Evolutionary conservation across 805 yeast genomes (phyloP), one percentile per base, ranked within the genome.

Genomic region (Ogataea pignaliae): DNA sequence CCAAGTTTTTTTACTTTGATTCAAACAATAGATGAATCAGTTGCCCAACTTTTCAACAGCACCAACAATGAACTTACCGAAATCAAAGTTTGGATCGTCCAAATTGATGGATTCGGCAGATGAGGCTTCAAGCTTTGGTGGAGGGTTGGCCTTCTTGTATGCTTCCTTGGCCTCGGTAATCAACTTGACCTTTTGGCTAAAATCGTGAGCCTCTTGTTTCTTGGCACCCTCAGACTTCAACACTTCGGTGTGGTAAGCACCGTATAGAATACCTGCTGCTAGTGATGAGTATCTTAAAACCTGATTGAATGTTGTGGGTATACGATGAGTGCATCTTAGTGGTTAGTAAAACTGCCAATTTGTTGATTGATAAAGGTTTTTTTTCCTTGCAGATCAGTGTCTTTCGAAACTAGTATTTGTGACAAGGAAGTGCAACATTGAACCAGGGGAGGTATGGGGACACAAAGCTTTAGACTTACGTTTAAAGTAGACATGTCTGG

Each of bases 231-330:
- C 73, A 18, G 78, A 59, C 58, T 82, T 81, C 58, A 88, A 75
- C 42, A 75, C 67, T 62, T 78, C 71, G 69, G 95, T 86, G 75
- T 88, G 96, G 66, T 76, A 76, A 53, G 88, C 86, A 57, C 99
- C 99, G 71, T 87, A 88, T 50, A 79, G 75, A 46, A 90, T 73
- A 68, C 99, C 99, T 56, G 88, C 79, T 43, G 86, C 91, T 55
- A 91, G 78, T 43, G 95, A 84, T 55, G 95, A 74, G 83, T 93
- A 91, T 83, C 98, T 88, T 64, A 90, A 79, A 62, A 90, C 89
- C 85, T 85, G 48, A 21, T 21, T 21, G 26, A 21, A n/a, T n/a
- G n/a, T 36, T 31, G 1, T 3, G 16, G 10, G n/a, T 28, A 17
- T 13, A 5, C 8, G n/a, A 16, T 29, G 39, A 13, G 11, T 11